Evolutionary conservation across 176 grass and related monocot species (phyloP), one percentile per base, ranked within the genome.

Genomic region (Aechmea fasciata): DNA sequence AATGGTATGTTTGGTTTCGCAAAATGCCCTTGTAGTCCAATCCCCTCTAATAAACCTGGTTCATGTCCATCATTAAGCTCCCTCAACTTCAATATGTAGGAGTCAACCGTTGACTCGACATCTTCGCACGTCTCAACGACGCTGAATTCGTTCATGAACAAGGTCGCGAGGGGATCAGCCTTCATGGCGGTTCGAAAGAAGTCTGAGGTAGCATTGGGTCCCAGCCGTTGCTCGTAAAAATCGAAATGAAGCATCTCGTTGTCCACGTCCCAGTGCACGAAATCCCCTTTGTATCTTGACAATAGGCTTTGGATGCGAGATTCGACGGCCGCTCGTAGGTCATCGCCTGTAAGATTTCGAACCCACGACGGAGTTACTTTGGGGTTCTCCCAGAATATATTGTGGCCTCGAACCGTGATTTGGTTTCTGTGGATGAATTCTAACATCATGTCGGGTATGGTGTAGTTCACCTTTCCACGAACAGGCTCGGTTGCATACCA

Each of bases 341-440:
- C 69, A 2, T 78, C 41, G 9, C 79, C 71, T 9, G 85, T 80
- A n/a, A 96, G 88, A 66, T 81, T 89, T 67, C 78, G 90, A n/a
- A 89, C 83, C 92, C 92, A 96, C 20, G 47, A 51, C 0, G 92
- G 92, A 0, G 92, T 91, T 75, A 80, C 86, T 48, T 17, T 73
- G 12, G 88, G 92, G 71, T 96, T 83, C 66, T 92, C 92, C 92
- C 88, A 96, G 73, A 96, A 96, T 77, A 96, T 96, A 80, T 96
- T 96, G 77, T 96, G 92, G 17, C 92, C 92, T 17, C 92, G 85
- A 23, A 76, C 86, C 63, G 74, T 55, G 15, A 84, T 87, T 20
- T 89, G 83, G 76, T 71, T 74, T 0, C 76, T 75, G 64, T 51
- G 76, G 75, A 96, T 84, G 52, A 92, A 83, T 67, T 69, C 83